These are phyloP conservation scores for Aspergillus sp. DNA, from an alignment of 2,329 filamentous ascomycete species.

Conservation along the genomic window DNA sequence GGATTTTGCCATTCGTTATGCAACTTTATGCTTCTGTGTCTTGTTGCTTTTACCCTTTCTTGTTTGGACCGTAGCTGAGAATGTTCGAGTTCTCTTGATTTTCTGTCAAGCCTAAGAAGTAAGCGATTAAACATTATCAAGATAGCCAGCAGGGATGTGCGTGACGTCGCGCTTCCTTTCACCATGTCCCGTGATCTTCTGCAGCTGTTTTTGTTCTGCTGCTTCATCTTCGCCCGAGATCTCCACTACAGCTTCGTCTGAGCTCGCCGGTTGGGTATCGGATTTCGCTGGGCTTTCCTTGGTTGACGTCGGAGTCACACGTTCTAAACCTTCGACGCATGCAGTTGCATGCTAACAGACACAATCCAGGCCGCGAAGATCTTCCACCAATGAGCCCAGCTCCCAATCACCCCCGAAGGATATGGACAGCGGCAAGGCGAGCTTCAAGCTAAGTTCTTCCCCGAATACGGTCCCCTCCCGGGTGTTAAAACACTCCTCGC, in stretches of 20 bases:
- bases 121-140: too few relatives aligned
- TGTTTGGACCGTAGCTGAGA: too few relatives aligned
- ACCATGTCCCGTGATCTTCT: conserved; percentile 44
- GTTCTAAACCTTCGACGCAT: conserved; percentile 71
- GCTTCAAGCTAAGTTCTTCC: conserved; percentile 72
- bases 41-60: too few relatives aligned
- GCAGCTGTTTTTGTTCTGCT: conserved; percentile 43
- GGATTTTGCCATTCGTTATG: too few relatives aligned
- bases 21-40: too few relatives aligned
- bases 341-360: conserved; percentile 50
- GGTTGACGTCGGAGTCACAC: conserved; percentile 50
- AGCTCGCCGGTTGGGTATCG: conserved; percentile 16
- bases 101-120: too few relatives aligned
- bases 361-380: conserved; percentile 56
- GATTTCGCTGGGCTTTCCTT: conserved; percentile 19
- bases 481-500: conserved; percentile 70
- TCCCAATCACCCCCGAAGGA: conserved; percentile 72
- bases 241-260: conserved; percentile 46
- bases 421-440: conserved; percentile 61
- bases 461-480: conserved; percentile 70
- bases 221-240: conserved; percentile 44
- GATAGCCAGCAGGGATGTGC: conserved; percentile 55
- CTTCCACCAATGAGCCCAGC: conserved; percentile 78
- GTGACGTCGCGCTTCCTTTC: conserved; percentile 63
- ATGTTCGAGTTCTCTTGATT: too few relatives aligned